Evolutionary conservation across 148 eudicot genomes (phyloP).

Genomic region (Heliamphora exappendiculata): DNA sequence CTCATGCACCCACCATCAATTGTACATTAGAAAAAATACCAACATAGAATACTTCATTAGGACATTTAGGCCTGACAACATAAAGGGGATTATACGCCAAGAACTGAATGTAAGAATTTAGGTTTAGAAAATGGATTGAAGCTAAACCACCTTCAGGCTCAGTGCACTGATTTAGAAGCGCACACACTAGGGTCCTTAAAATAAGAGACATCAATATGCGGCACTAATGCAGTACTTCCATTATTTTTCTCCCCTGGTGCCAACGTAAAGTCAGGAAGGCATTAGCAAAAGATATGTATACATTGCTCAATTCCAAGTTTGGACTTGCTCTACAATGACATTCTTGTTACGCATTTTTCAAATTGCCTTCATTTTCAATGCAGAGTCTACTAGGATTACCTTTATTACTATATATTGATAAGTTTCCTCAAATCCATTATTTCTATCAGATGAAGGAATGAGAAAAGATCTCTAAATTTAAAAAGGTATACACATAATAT

Average conservation of each 20-base stretch:
- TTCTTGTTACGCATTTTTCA: neutral
- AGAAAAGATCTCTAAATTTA: neutral
- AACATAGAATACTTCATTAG: neutral
- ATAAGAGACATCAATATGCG: neutral
- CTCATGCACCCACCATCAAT: neutral
- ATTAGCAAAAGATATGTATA: neutral
- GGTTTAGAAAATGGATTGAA: neutral
- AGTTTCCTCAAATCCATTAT: neutral
- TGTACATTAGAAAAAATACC: neutral
- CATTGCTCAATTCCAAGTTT: neutral
- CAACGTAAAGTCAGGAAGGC: neutral
- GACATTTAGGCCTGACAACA: neutral
- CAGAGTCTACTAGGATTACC: too few relatives aligned
- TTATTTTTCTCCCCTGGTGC: neutral
- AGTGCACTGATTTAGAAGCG: neutral
- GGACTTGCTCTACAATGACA: neutral
- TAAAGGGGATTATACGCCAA: neutral
- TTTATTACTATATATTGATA: too few relatives aligned
- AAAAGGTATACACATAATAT: neutral
- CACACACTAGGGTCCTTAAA: neutral
- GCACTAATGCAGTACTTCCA: neutral
- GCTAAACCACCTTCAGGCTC: neutral
- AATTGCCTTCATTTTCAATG: neutral
- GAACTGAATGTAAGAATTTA: neutral
- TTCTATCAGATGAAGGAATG: neutral